Evolutionary conservation across 306 rosid genomes (phyloP), one percentile per base, ranked within the genome.

Genomic region (Quercus engelmannii): DNA sequence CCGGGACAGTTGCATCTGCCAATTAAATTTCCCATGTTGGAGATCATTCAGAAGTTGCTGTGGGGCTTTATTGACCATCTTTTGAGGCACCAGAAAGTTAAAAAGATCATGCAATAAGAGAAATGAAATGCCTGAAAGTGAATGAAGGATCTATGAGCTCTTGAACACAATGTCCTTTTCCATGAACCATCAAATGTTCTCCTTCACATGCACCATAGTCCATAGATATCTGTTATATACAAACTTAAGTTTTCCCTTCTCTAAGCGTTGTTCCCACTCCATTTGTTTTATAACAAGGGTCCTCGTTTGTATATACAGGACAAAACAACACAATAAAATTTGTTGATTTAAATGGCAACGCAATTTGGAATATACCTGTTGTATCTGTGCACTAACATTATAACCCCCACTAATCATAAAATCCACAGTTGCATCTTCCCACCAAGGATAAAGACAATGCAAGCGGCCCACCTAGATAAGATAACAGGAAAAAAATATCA

Each of bases 391-490:
- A 55, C 82, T 55, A 76, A 92, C 92, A 63, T 85, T 88, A 76
- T 95, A 95, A 69, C 97, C 96, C 31, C 99, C 99, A 79, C 93
- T 91, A 55, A 85, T 85, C 97, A 91, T 91, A 78, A 95, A 95
- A 84, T 84, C 89, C 69, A 92, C 97, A 7, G 93, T 81, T 65
- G 96, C 93, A 83, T 95, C 96, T 78, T 89, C 91, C 97, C 98
- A 91, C 96, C 97, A 91, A 46, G 99, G 98, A 55, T 90, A 43
- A 75, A 84, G 80, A 81, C 99, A 95, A 83, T 95, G 97, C 90
- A 95, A 87, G 75, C 97, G 97, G 54, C 99, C 99, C 15, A 91
- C 86, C 99, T 95, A 80, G 56, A 71, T 61, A 76, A 81, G 46
- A 80, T 55, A 61, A 75, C 63, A 71, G 12, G 73, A 80, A 69